Evolutionary conservation across 2,329 filamentous ascomycete species (phyloP), one percentile per base, ranked within the genome.

Genomic region (Westerdykella ornata): DNA sequence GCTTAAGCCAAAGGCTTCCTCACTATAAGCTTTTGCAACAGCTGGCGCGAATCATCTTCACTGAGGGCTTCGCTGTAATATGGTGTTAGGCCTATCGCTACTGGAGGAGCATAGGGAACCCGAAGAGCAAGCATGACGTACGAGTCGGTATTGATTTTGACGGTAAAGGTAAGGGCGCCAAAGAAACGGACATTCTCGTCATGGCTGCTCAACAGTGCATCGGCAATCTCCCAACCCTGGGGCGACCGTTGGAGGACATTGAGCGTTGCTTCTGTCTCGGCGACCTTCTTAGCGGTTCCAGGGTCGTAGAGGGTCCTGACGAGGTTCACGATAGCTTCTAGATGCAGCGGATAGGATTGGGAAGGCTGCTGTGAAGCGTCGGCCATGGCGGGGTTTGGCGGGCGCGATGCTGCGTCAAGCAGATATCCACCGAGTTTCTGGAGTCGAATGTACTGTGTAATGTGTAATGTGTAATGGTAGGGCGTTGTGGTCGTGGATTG

Each of bases 101-200:
- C n/a, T n/a, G n/a, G n/a, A n/a, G n/a, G 35, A 54, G 46, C 7
- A 14, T 11, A 32, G 34, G 19, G 12, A 36, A 15, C 26, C 6
- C 12, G 5, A 22, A 30, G 26, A 6, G 16, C n/a, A 14, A n/a
- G 19, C 3, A 20, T n/a, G n/a, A 56, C 72, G 48, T 69, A 85
- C 84, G 82, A 87, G 60, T 92, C 87, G n/a, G 82, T 84, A 62
- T 97, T 96, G 44, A 97, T 78, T 68, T 97, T 98, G 54, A 97
- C 81, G 38, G 88, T 94, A 51, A 96, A 84, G 0, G 90, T 97
- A 44, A 96, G 74, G 20, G 89, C 90, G 12, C 88, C 92, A 61
- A 94, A 95, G 68, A 97, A 97, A 49, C 85, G 84, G 52, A 92
- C 80, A 55, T 89, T 83, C 46, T 84, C 77, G 51, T 86, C 81